Base-by-base conservation (phyloP, 768 basidiomycete genomes). In the Rhodocollybia butyracea region DNA sequence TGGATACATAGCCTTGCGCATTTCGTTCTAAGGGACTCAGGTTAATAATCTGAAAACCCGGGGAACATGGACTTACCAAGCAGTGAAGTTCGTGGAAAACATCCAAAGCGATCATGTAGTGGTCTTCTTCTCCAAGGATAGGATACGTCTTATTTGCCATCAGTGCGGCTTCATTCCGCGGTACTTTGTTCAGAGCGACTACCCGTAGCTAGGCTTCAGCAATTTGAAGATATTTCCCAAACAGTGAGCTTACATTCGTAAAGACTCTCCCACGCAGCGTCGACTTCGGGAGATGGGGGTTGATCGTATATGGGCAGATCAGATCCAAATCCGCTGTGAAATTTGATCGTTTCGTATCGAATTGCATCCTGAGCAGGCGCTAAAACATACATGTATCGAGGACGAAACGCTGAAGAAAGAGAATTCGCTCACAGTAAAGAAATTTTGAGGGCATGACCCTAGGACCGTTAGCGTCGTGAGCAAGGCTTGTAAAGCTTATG, bases 61-160 rank as follows among this genome's bases (percentile, higher is more conserved):
- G n/a, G n/a, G n/a, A n/a, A n/a, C n/a, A n/a, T n/a, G 15, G 21
- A 57, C 45, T 46, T 46, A 64, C 66, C 45, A 67, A 57, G 46
- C 66, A 66, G 40, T 66, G 66, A 36, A 67, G 54, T 46, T 67
- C 61, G 31, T 64, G 63, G 24, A 62, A 64, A 27, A 64, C 64
- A 39, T 65, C 61, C 8, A 66, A 24, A 38, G 60, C 60, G 19
- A 65, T 58, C 54, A 67, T 61, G 42, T 67, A 67, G 15, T 61
- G 59, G 13, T 42, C 52, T 27, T 59, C 55, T 41, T 67, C 63
- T 8, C 61, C 63, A 2, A 61, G 59, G 15, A 67, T 62, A 38
- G 64, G 64, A 46, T 61, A 61, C 1, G 66, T 65, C 41, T 56
- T 61, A 53, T 67, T 67, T 26, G 61, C 32, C 12, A 67, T 51